phyloP scores from a whole-genome alignment of 1,284 basidiomycete genomes.

The Boletus subluridellus region DNA sequence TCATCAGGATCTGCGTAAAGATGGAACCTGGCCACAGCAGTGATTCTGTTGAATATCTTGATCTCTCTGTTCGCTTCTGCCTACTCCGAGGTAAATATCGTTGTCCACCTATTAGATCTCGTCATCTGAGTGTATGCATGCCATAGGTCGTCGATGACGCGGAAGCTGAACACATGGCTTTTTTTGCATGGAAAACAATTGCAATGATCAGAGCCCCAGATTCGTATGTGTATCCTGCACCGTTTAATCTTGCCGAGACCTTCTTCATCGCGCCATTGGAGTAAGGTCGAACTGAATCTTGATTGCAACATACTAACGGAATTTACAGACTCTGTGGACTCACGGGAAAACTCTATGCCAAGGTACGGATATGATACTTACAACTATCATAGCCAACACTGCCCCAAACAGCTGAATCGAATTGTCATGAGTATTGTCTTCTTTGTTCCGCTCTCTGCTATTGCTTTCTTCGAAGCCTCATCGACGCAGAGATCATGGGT shows the following conservation, averaged over 20 bases:
- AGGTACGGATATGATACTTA: conserved; percentile 36
- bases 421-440: conserved; percentile 75
- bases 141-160: conserved; percentile 57
- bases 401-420: conserved; percentile 60
- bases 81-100: conserved; percentile 75
- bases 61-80: conserved; percentile 93
- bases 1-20: conserved; percentile 35
- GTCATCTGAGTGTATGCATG: background rate
- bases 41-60: conserved; percentile 90
- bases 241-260: conserved; percentile 84
- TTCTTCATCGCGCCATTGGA: conserved; percentile 82
- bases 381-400: background rate
- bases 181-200: conserved; percentile 84
- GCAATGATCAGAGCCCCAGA: conserved; percentile 84
- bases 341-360: conserved; percentile 50
- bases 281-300: conserved; percentile 43
- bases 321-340: conserved; percentile 47
- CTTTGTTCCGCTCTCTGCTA: conserved; percentile 70
- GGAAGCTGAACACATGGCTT: conserved; percentile 79
- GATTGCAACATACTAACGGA: conserved; percentile 9
- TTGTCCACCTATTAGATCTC: background rate
- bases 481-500: conserved; percentile 59
- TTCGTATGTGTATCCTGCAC: conserved; percentile 67
- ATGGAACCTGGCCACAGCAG: conserved; percentile 84
- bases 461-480: conserved; percentile 76